Percentiles rank a stretch among this genome's conserved stretches.
phyloP scores from a whole-genome alignment of 2,329 filamentous ascomycete genomes.

The Colletotrichum coccodes region DNA sequence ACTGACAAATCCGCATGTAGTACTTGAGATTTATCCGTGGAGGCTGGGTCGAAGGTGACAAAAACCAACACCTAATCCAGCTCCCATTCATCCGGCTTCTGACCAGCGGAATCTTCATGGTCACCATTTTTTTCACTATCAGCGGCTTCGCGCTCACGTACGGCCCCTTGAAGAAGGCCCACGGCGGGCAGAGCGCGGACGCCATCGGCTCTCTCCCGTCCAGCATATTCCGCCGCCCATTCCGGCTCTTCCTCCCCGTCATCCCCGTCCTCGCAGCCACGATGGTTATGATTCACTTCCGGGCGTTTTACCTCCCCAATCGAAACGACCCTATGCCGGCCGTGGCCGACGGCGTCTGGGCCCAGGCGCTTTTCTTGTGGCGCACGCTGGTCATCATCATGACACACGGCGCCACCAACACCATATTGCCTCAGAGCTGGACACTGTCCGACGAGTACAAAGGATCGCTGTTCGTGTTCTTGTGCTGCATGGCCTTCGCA shows the following conservation, averaged over 20 bases:
- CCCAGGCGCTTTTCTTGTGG: conserved; percentile 63
- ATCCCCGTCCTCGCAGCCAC: conserved; percentile 10
- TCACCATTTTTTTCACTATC: conserved; percentile 48
- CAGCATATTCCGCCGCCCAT: conserved; percentile 31
- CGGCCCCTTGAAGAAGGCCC: conserved; percentile 39
- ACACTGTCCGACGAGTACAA: conserved; percentile 71
- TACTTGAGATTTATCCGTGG: conserved; percentile 1
- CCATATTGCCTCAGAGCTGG: conserved; percentile 66
- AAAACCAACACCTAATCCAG: conserved; percentile 34
- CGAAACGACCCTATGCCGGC: not conserved
- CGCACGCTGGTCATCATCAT: conserved; percentile 56
- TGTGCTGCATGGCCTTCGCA: conserved; percentile 60
- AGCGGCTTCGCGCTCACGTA: conserved; percentile 48
- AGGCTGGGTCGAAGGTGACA: conserved; percentile 9
- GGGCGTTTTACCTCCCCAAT: not conserved
- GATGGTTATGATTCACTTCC: not conserved
- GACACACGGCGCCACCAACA: conserved; percentile 60
- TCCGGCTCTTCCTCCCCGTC: conserved; percentile 33
- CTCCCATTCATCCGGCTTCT: conserved; percentile 41
- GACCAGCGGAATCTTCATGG: conserved; percentile 41
- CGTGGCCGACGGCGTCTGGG: conserved; percentile 40
- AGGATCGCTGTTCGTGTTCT: conserved; percentile 66
- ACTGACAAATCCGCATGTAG: conserved; percentile 32
- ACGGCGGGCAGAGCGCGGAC: conserved; percentile 26
- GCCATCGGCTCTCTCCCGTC: conserved; percentile 23